phyloP scores from a whole-genome alignment of 345 rosid genomes.

The Diplotaxis tenuifolia region DNA sequence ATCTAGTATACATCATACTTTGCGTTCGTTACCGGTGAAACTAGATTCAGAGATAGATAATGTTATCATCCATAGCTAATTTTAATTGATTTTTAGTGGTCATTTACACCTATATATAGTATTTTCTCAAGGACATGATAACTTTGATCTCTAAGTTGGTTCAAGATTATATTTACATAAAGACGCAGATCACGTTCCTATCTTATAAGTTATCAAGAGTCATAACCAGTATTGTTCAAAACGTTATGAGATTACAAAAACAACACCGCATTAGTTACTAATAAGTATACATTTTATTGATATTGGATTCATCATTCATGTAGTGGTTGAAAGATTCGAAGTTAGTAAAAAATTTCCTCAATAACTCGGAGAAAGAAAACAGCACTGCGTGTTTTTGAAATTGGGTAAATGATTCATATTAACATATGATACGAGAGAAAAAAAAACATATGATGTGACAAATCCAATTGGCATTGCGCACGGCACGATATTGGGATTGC shows the following conservation, averaged over 20 bases:
- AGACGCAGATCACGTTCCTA: not conserved
- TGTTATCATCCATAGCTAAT: not conserved
- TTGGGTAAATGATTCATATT: not conserved
- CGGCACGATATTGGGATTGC: conserved; percentile 34
- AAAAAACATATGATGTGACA: not conserved
- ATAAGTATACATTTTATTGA: not conserved
- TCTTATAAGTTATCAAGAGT: not conserved
- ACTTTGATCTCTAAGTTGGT: not conserved
- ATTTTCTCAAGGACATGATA: not conserved
- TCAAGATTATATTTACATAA: not conserved
- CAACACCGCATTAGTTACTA: not conserved
- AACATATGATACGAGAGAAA: not conserved
- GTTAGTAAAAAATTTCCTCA: not conserved
- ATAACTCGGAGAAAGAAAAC: not conserved
- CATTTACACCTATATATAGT: not conserved
- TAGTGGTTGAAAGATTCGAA: not conserved
- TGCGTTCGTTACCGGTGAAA: conserved; percentile 4
- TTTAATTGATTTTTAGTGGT: not conserved
- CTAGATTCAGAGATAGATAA: not conserved
- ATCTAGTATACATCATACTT: not conserved
- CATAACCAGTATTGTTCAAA: not conserved
- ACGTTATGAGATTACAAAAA: not conserved
- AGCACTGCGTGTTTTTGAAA: not conserved
- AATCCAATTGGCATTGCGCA: conserved; percentile 14
- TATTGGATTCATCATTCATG: not conserved